Base-by-base conservation (phyloP, 331 rosid species). In the Rhamnella rubrinervis region DNA sequence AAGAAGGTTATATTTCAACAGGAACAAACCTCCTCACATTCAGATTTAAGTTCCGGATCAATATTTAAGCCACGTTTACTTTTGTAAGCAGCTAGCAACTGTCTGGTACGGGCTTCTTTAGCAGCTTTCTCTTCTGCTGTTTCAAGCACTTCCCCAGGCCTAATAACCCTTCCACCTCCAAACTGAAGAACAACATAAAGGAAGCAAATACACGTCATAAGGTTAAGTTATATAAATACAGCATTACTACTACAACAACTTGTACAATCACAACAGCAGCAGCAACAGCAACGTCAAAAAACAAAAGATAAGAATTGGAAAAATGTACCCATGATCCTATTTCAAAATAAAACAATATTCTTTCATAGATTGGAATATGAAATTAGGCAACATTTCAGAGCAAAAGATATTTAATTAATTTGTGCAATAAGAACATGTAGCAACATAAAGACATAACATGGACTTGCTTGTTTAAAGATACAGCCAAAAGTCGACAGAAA, bases 81-180 rank as follows among this genome's bases (percentile, higher is more conserved):
- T 78, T 85, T 85, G 83, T 90, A 93, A 52, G 90, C 96, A 41
- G 92, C 92, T 71, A 93, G 78, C 57, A 85, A 59, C 60, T 86
- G 72, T 73, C 82, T 85, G 41, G 96, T 90, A 35, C 79, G 89
- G 50, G 84, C 90, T 71, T 90, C 92, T 80, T 86, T 93, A 39
- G 76, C 77, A 53, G 90, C 88, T n/a, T 74, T 93, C 81, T 93
- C 96, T 78, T 90, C 98, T 20, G 68, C 88, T 3, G 90, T 85
- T 85, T 90, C 96, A 37, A 90, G 90, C 72, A 72, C 86, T 19
- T 90, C 85, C 61, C 93, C 97, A 1, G 98, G 96, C 66, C 78
- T 88, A 77, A 90, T 72, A 52, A 59, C 74, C 81, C 80, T 85
- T 75, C 98, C 98, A 65, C 98, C 98, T 40, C 98, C 98, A 79